Conservation (phyloP, 23 red algal species). For the Agarophyton chilense region DNA sequence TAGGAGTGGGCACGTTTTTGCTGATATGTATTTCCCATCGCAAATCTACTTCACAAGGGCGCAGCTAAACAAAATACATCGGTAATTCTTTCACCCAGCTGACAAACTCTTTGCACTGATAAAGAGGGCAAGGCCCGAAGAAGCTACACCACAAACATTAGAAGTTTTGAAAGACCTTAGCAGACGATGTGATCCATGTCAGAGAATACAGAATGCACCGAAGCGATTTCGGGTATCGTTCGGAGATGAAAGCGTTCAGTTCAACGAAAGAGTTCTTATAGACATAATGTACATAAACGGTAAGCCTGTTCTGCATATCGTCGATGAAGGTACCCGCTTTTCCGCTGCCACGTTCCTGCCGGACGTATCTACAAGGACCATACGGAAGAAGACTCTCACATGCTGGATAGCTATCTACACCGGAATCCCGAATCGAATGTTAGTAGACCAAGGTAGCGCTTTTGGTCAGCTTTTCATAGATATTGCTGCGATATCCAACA, state of each 20-base stretch:
- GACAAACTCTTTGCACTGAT: constrained; percentile 23
- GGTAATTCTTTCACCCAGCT: constrained; percentile 48
- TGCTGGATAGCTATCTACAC: too few species aligned
- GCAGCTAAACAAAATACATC: constrained; percentile 38
- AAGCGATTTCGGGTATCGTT: constrained; percentile 30
- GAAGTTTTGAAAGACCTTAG: constrained; percentile 12
- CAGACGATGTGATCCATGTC: constrained; percentile 46
- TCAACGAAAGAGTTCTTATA: constrained; percentile 25
- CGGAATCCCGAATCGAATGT: constrained; percentile 53
- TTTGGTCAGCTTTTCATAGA: constrained; percentile 37
- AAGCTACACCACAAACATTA: constrained; percentile 17
- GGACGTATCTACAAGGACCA: too few species aligned
- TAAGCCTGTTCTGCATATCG: constrained; percentile 36
- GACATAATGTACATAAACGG: constrained; percentile 62
- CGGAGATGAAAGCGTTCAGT: constrained; percentile 2
- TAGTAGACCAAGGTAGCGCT: constrained; percentile 41
- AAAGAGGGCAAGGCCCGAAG: constrained; percentile 20
- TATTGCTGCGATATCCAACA: background rate
- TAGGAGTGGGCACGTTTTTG: constrained; percentile 14
- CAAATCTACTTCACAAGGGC: constrained; percentile 20
- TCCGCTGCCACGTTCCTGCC: too few species aligned
- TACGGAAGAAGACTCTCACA: too few species aligned
- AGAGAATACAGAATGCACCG: constrained; percentile 39
- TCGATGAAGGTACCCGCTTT: too few species aligned
- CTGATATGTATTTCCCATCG: background rate